Evolutionary conservation across 768 basidiomycete species (phyloP).

Genomic region (Tylopilus sp.): DNA sequence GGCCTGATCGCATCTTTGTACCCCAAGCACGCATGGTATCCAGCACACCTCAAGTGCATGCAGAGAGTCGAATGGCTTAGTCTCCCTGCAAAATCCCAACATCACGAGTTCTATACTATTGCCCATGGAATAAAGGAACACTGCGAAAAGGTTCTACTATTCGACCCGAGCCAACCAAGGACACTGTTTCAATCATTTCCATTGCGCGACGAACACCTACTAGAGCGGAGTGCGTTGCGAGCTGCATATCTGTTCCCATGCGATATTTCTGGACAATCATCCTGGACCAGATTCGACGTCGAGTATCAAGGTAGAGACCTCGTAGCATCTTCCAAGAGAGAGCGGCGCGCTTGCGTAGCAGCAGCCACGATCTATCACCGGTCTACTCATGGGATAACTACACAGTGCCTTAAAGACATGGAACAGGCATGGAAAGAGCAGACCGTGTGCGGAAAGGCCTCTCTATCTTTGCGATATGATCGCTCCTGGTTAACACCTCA

Average conservation of each 20-base stretch:
- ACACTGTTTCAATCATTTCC: constrained; percentile 9
- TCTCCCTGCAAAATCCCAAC: constrained; percentile 27
- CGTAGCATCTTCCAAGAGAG: background rate
- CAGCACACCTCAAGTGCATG: constrained; percentile 37
- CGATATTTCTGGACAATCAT: background rate
- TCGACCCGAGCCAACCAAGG: background rate
- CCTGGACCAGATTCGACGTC: background rate
- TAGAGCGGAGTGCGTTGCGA: background rate
- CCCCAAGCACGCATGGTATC: constrained; percentile 38
- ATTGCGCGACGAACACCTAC: constrained; percentile 2
- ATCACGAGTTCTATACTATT: constrained; percentile 26
- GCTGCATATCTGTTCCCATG: background rate
- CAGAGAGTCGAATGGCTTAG: constrained; percentile 35
- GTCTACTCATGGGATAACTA: background rate
- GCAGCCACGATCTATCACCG: constrained; percentile 1
- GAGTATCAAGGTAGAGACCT: constrained; percentile 13
- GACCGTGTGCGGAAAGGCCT: background rate
- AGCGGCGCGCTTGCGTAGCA: constrained; percentile 11
- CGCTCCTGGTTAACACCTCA: constrained; percentile 29
- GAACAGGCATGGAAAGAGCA: constrained; percentile 4
- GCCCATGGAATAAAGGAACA: constrained; percentile 31
- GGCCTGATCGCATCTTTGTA: constrained; percentile 32
- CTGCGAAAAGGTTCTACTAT: constrained; percentile 12
- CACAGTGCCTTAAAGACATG: constrained; percentile 1
- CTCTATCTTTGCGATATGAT: constrained; percentile 21